Evolutionary conservation across 352 stramenopile genomes (phyloP), one percentile per base, ranked within the genome.

Genomic region (Pythium rhizo-oryzae): DNA sequence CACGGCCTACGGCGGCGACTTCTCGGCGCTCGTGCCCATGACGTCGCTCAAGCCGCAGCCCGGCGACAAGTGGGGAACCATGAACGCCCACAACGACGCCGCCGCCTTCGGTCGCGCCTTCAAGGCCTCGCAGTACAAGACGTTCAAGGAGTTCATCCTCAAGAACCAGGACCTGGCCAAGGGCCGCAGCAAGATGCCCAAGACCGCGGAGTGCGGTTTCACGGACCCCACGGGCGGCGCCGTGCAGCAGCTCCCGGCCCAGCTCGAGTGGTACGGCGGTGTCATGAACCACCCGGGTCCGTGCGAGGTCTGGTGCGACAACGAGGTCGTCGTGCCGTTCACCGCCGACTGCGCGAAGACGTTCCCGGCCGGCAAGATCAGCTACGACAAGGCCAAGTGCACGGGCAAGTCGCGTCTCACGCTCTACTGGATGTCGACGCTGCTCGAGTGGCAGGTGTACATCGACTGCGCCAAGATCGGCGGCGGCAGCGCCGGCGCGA

Each of bases 361-460:
- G 16, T 59, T 82, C 18, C 70, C 75, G 49, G 71, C 65, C 52
- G 67, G 71, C 44, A 74, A 71, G 19, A 63, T 87, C 18, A 65
- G 69, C 33, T 81, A 84, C 53, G 65, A 80, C 50, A 71, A 59
- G 13, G 66, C 74, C 16, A 62, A 72, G 24, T 86, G 78, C 37
- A 65, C 47, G 49, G 59, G 67, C 49, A 77, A 74, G 19, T 76
- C 73, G 33, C 62, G 73, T 0, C 65, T 87, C 12, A 80, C 74
- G 6, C 79, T 83, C 51, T 84, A 81, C 69, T 89, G 81, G 81
- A 62, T 87, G 37, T 74, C 69, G 4, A 78, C 85, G 69, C 77
- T 87, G 47, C 67, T 72, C n/a, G 62, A 71, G 44, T 90, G 78
- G 80, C 80, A 90, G 67, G 71, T 90, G 59, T 88, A 87, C 69